These are phyloP conservation scores for Mucuna pruriens DNA, from an alignment of 306 rosid species.

Conservation along the genomic window DNA sequence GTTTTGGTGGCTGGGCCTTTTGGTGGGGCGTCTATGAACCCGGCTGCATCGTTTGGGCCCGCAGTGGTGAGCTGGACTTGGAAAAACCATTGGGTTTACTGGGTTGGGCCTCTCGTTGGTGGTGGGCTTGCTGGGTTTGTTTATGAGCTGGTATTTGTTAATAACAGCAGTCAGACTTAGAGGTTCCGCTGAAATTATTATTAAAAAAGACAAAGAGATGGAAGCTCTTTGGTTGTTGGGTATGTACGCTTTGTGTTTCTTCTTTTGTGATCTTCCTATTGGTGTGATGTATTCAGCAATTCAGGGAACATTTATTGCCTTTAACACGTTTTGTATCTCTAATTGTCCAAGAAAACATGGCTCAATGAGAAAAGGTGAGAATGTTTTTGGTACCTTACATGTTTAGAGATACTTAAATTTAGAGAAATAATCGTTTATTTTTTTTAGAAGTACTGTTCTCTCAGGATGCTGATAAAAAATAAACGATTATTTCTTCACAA, in stretches of 20 bases:
- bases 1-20: conserved; percentile 67
- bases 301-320: background rate
- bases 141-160: conserved; percentile 55
- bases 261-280: background rate
- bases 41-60: conserved; percentile 54
- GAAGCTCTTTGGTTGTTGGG: background rate
- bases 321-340: background rate
- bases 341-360: background rate
- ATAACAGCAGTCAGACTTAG: background rate
- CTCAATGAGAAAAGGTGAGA: background rate
- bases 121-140: conserved; percentile 56
- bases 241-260: background rate
- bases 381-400: background rate
- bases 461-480: background rate
- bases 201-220: background rate
- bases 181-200: background rate
- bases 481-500: background rate
- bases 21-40: conserved; percentile 53
- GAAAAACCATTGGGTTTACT: conserved; percentile 68
- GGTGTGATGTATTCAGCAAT: background rate
- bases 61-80: conserved; percentile 64
- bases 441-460: background rate
- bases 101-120: conserved; percentile 75
- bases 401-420: background rate
- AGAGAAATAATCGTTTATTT: background rate